phyloP scores from a whole-genome alignment of 768 basidiomycete species.

The Dioszegia crocea region DNA sequence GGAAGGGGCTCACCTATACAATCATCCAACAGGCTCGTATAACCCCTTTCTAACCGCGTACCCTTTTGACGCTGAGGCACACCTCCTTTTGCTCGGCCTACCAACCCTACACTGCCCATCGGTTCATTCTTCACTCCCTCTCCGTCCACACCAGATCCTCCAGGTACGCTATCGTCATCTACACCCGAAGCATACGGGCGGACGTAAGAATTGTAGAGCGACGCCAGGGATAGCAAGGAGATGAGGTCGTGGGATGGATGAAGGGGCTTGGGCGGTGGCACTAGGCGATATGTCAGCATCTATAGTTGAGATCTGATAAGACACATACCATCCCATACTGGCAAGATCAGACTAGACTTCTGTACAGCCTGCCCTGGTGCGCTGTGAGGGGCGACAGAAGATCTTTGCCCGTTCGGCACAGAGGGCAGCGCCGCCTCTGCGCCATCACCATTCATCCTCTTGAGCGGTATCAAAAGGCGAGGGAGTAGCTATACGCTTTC shows the following conservation, averaged over 20 bases:
- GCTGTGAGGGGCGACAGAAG: too few species aligned
- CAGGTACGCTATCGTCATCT: conserved; percentile 3
- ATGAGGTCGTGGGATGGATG: conserved; percentile 36
- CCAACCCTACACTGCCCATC: background rate
- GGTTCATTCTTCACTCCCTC: background rate
- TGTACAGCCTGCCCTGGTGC: background rate
- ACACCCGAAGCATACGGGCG: conserved; percentile 26
- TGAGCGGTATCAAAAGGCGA: too few species aligned
- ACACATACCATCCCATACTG: conserved; percentile 37
- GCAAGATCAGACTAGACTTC: conserved; percentile 18
- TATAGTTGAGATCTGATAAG: background rate
- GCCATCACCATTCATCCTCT: background rate
- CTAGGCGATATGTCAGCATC: conserved; percentile 3
- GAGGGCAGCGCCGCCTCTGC: background rate
- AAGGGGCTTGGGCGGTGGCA: conserved; percentile 25
- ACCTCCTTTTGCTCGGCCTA: conserved; percentile 5
- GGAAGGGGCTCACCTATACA: conserved; percentile 30
- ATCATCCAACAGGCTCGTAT: conserved; percentile 34
- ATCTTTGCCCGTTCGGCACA: background rate
- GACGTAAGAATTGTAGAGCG: conserved; percentile 37
- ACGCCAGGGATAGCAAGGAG: conserved; percentile 32
- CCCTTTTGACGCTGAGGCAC: background rate
- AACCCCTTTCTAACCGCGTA: conserved; percentile 36
- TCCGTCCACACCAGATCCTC: background rate
- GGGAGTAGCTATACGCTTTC: too few species aligned